Evolutionary conservation across 163 green algal genomes (phyloP), one percentile per base, ranked within the genome.

Genomic region (Chlamydomonas reinhardtii): DNA sequence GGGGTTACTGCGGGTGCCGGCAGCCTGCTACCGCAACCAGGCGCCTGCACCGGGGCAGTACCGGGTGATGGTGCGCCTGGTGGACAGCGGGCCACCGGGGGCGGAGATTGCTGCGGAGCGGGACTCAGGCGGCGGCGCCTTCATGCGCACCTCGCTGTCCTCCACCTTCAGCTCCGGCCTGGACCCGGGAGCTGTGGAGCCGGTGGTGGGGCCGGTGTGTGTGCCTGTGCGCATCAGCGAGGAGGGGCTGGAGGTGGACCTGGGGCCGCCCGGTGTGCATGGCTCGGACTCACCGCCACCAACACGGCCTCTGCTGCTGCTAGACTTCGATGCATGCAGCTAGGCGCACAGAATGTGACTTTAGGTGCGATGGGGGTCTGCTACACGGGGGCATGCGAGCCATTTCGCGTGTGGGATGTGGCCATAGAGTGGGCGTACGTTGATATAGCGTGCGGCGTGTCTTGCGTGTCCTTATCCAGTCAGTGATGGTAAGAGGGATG

Each of bases 11-110:
- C 31, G 22, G 4, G 11, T 86, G 25, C 43, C 74, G 0, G 48
- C 19, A 12, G 12, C 32, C 39, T n/a, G 69, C 5, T 70, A 78
- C 54, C 87, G 66, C 25, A 91, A 91, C 61, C 81, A 89, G 70
- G 61, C 81, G 17, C 87, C 87, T 22, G 81, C 66, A 1, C 65
- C 77, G 37, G 87, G 87, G 31, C 31, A 68, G 56, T 91, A 89
- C 74, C 70, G 74, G 12, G 76, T 54, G 20, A 15, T 62, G 34
- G 79, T 82, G 54, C 78, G 69, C 52, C 25, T 88, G 65, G 27
- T 84, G 74, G 19, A 34, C 6, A 32, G 37, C 39, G 39, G 34
- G 43, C 62, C 62, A 3, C 62, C 62, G 0, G 43, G n/a, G 22
- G 61, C 66, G 35, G 20, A 72, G 48, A 14, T 76, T 29, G 31